Percentiles rank a stretch among this genome's conserved stretches.
phyloP scores from a whole-genome alignment of 768 basidiomycete species.

The Vararia minispora region DNA sequence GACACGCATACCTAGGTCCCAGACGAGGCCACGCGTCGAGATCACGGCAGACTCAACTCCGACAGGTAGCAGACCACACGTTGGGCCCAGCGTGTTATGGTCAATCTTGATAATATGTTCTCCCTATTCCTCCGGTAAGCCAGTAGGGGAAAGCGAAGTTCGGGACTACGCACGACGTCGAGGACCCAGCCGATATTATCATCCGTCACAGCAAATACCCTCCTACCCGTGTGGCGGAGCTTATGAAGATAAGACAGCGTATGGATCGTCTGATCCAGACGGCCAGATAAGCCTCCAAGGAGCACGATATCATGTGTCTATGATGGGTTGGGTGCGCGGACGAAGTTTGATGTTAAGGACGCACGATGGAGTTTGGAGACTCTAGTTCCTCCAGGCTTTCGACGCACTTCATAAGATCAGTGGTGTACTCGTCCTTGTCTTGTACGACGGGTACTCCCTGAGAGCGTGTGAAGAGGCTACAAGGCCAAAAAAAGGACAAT shows the following conservation, averaged over 20 bases:
- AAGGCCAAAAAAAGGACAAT: not conserved
- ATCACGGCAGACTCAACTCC: conserved; percentile 68
- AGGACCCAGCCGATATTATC: conserved; percentile 90
- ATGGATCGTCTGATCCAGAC: conserved; percentile 91
- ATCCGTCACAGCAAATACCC: conserved; percentile 74
- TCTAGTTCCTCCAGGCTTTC: conserved; percentile 50
- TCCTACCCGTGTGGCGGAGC: conserved; percentile 45
- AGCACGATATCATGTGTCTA: conserved; percentile 62
- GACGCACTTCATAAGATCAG: conserved; percentile 94
- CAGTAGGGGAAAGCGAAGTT: not conserved
- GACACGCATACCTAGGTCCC: conserved; percentile 67
- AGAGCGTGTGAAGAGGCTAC: not conserved
- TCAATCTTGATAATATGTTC: conserved; percentile 72
- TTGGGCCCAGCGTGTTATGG: conserved; percentile 64
- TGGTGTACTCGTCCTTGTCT: conserved; percentile 73
- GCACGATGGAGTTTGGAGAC: too few relatives aligned
- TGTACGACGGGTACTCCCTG: conserved; percentile 60
- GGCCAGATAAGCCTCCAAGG: conserved; percentile 81
- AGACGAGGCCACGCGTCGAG: conserved; percentile 76
- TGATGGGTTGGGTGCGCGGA: too few relatives aligned
- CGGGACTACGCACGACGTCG: conserved; percentile 40
- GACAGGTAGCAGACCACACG: conserved; percentile 91
- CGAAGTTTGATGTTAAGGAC: too few relatives aligned
- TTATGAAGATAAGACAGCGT: conserved; percentile 80
- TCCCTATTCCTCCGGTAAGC: conserved; percentile 40